Conservation (phyloP, 179 eudicot genomes). For the Silene noctiflora region DNA sequence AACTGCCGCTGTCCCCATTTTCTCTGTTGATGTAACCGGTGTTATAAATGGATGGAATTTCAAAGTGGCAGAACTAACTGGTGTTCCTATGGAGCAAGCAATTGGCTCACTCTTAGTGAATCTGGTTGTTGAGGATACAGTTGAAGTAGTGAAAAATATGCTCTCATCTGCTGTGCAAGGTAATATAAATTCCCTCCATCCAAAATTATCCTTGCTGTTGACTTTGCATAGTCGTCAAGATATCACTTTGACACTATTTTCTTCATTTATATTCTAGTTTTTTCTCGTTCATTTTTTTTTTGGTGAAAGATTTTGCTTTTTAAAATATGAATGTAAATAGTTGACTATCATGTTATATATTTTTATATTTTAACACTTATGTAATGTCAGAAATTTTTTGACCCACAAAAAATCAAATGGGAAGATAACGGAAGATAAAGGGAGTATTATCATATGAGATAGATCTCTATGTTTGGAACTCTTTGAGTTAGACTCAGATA, state of each 20-base stretch:
- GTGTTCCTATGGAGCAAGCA: conserved; percentile 54
- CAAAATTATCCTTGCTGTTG: no score
- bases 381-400: no score
- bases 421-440: no score
- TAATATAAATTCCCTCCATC: conserved; percentile 19
- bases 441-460: neutral
- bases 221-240: no score
- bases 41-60: conserved; percentile 80
- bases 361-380: no score
- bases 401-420: no score
- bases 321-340: no score
- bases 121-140: conserved; percentile 54
- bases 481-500: neutral
- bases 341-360: no score
- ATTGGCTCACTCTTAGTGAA: conserved; percentile 49
- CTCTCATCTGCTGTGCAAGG: conserved; percentile 66
- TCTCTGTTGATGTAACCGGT: conserved; percentile 70
- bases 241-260: no score
- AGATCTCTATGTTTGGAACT: neutral
- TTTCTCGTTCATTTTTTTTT: no score
- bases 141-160: conserved; percentile 39
- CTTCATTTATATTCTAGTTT: no score
- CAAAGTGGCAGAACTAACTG: conserved; percentile 67
- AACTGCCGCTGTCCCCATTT: conserved; percentile 76
- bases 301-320: no score